phyloP scores from a whole-genome alignment of 169 alveolate species.

The Plasmodium berghei region DNA sequence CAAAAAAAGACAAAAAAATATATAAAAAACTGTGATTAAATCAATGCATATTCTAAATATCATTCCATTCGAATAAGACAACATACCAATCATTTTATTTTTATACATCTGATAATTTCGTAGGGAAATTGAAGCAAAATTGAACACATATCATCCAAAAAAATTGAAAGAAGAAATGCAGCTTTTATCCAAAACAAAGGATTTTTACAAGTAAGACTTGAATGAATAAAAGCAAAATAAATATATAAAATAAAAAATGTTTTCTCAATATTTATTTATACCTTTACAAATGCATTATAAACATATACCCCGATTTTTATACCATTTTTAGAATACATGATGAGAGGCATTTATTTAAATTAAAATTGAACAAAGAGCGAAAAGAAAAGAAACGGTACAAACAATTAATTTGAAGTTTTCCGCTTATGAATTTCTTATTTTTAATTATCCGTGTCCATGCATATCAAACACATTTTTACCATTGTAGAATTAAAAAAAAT shows the following conservation, averaged over 20 bases:
- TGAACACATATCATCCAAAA: constrained; percentile 64
- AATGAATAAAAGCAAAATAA: constrained; percentile 7
- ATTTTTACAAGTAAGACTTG: constrained; percentile 50
- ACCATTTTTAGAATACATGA: constrained; percentile 52
- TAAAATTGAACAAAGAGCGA: constrained; percentile 68
- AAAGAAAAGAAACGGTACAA: constrained; percentile 44
- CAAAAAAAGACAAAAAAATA: background rate
- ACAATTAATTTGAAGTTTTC: background rate
- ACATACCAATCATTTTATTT: no score
- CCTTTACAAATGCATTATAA: background rate
- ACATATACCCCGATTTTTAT: background rate
- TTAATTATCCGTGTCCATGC: no score
- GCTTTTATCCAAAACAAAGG: constrained; percentile 64
- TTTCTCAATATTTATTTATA: background rate
- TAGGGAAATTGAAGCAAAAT: constrained; percentile 55
- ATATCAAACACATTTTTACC: no score
- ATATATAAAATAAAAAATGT: background rate
- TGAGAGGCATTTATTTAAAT: constrained; percentile 63
- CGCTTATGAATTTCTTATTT: no score
- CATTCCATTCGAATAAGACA: no score
- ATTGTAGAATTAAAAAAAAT: no score
- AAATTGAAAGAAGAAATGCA: constrained; percentile 68
- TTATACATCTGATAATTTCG: background rate
- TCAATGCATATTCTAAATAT: background rate
- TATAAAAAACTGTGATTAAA: background rate